Percentiles rank a stretch among this genome's conserved stretches.
Conservation (phyloP, 148 eudicot species). For the Vaccinium corymbosum region DNA sequence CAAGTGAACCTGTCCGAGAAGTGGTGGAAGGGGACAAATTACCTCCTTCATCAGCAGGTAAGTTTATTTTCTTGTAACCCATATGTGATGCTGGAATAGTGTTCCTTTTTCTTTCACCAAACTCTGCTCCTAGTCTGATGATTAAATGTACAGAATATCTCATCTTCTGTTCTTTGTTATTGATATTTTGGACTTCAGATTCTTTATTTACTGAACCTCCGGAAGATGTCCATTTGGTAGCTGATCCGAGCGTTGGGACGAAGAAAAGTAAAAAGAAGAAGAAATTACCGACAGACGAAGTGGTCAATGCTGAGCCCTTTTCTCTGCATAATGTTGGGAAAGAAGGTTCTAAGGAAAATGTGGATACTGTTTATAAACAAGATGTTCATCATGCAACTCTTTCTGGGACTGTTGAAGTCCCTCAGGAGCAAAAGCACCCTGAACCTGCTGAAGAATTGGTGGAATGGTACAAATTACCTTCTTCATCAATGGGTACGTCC, state of each 20-base stretch:
- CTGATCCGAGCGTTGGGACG: slow-evolving; percentile 13
- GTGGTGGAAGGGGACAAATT: slow-evolving; percentile 16
- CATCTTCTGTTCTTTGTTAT: neutral
- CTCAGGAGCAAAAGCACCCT: slow-evolving; percentile 5
- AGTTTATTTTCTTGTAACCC: slow-evolving; percentile 12
- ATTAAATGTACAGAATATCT: too few relatives aligned
- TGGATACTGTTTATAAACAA: neutral
- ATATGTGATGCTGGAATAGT: too few relatives aligned
- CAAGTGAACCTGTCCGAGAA: slow-evolving; percentile 13
- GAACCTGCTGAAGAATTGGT: slow-evolving; percentile 14
- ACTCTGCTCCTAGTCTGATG: neutral
- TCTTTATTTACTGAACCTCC: slow-evolving; percentile 10
- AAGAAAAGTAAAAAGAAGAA: slow-evolving; percentile 18
- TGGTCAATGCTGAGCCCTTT: slow-evolving; percentile 7
- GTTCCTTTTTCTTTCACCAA: neutral
- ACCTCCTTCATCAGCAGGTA: slow-evolving; percentile 16
- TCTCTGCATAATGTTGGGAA: slow-evolving; percentile 15
- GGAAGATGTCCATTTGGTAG: slow-evolving; percentile 16
- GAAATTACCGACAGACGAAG: slow-evolving; percentile 14
- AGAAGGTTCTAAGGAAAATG: slow-evolving; percentile 12
- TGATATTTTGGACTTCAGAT: slow-evolving; percentile 13
- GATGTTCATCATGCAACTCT: slow-evolving; percentile 8
- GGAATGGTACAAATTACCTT: slow-evolving; percentile 9
- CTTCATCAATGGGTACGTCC: slow-evolving; percentile 20
- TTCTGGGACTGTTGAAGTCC: neutral